Conservation (phyloP, 768 basidiomycete species). For the Epithele typhae region DNA sequence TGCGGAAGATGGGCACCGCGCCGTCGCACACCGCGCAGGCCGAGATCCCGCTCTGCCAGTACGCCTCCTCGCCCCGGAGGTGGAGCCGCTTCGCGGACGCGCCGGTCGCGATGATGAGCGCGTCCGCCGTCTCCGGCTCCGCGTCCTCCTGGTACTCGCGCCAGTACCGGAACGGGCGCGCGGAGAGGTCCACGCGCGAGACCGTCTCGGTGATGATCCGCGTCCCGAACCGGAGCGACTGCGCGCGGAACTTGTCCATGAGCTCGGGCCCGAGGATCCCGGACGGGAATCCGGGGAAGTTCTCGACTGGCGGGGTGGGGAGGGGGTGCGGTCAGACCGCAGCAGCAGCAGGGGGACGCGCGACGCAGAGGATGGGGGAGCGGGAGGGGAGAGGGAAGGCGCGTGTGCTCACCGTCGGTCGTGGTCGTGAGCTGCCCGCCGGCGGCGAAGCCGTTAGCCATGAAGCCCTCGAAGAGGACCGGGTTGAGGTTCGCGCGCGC, state of each 20-base stretch:
- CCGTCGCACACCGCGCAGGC: conserved; percentile 99
- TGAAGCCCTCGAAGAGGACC: conserved; percentile 95
- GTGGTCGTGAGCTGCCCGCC: conserved; percentile 98
- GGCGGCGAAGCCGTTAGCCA: conserved; percentile 98
- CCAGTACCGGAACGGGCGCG: conserved; percentile 96
- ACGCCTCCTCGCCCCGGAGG: conserved; percentile 86
- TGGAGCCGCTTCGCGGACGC: no score
- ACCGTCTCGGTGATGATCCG: conserved; percentile 97
- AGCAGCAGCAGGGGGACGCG: neutral
- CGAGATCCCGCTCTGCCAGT: conserved; percentile 98
- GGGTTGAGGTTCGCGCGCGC: no score
- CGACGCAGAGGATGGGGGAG: neutral
- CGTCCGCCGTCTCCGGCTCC: conserved; percentile 88
- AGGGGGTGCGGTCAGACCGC: neutral
- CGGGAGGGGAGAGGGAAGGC: conserved; percentile 3
- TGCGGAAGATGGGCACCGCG: conserved; percentile 97
- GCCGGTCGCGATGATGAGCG: conserved; percentile 95
- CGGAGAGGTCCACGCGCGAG: conserved; percentile 88
- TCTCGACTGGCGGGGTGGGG: conserved; percentile 58
- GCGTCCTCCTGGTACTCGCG: conserved; percentile 79
- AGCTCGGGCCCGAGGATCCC: conserved; percentile 94
- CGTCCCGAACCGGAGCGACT: conserved; percentile 92
- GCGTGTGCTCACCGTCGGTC: conserved; percentile 86
- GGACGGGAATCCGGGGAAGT: conserved; percentile 94
- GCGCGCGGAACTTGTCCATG: conserved; percentile 99